phyloP scores from a whole-genome alignment of 208 protist genomes.

The Acanthamoeba culbertsoni region DNA sequence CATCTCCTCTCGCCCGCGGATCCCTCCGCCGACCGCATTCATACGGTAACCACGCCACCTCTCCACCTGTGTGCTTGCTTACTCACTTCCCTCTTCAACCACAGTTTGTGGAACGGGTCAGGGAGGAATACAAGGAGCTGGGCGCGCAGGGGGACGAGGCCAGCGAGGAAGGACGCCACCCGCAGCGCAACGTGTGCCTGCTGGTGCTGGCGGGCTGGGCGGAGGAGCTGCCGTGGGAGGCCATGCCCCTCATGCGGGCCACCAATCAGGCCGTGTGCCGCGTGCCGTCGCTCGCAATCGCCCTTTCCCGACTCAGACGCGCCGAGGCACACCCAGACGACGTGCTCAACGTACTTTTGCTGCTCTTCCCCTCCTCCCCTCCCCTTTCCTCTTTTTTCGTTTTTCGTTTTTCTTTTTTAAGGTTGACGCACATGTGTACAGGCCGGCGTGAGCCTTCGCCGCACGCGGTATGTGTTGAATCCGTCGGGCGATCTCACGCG shows the following conservation, averaged over 20 bases:
- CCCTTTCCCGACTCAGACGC: conserved; percentile 25
- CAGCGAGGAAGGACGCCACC: not conserved
- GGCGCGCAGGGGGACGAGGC: not conserved
- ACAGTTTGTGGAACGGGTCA: conserved; percentile 9
- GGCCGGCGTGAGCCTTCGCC: not conserved
- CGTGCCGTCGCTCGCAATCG: conserved; percentile 6
- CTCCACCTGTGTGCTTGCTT: not conserved
- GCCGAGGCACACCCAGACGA: not conserved
- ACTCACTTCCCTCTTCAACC: not conserved
- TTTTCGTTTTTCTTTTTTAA: not conserved
- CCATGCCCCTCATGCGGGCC: conserved; percentile 49
- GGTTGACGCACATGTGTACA: not conserved
- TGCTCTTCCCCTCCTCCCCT: not conserved
- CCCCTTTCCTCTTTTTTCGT: not conserved
- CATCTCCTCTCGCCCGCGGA: not conserved
- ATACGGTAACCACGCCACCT: not conserved
- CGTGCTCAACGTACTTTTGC: not conserved
- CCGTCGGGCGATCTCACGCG: conserved; percentile 72
- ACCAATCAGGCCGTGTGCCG: not conserved
- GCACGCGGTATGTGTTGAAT: conserved; percentile 72
- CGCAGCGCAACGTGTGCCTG: not conserved
- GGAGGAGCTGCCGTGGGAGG: conserved; percentile 69
- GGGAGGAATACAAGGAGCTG: not conserved
- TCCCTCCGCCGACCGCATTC: not conserved
- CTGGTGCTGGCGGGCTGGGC: not conserved